Evolutionary conservation across 176 grass and related monocot genomes (phyloP).

Genomic region (Carex cristatella): DNA sequence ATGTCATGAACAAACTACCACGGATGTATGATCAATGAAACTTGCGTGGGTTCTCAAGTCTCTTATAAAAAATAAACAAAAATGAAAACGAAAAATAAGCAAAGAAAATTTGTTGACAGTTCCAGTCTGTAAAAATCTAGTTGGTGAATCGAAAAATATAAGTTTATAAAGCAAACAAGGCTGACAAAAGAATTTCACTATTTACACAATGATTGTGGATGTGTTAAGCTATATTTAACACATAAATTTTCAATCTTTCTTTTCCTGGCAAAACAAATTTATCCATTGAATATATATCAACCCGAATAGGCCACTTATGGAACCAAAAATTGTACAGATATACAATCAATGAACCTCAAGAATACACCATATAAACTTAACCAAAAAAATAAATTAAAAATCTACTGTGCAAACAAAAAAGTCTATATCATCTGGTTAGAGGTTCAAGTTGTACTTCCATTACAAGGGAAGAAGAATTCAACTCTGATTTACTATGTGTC

Average conservation of each 20-base stretch:
- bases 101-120: background rate
- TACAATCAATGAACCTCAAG: slow-evolving; percentile 21
- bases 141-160: no score
- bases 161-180: background rate
- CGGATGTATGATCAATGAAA: no score
- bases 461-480: slow-evolving; percentile 35
- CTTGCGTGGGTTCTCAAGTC: no score
- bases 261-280: slow-evolving; percentile 6
- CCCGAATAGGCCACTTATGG: slow-evolving; percentile 2
- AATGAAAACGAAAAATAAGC: no score
- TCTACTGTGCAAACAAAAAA: slow-evolving; percentile 33
- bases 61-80: no score
- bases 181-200: slow-evolving; percentile 11
- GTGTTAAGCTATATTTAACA: slow-evolving; percentile 5
- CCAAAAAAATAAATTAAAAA: slow-evolving; percentile 25
- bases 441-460: slow-evolving; percentile 72
- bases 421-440: slow-evolving; percentile 41
- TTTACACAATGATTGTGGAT: slow-evolving; percentile 6
- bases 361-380: slow-evolving; percentile 15
- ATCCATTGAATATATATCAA: slow-evolving; percentile 24
- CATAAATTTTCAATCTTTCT: background rate
- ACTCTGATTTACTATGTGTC: slow-evolving; percentile 33
- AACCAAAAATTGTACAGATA: slow-evolving; percentile 30
- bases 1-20: no score
- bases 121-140: background rate